Percentiles rank a stretch among this genome's conserved stretches.
These are phyloP conservation scores for Lepiota subincarnata DNA, from an alignment of 768 basidiomycete species.

Conservation along the genomic window DNA sequence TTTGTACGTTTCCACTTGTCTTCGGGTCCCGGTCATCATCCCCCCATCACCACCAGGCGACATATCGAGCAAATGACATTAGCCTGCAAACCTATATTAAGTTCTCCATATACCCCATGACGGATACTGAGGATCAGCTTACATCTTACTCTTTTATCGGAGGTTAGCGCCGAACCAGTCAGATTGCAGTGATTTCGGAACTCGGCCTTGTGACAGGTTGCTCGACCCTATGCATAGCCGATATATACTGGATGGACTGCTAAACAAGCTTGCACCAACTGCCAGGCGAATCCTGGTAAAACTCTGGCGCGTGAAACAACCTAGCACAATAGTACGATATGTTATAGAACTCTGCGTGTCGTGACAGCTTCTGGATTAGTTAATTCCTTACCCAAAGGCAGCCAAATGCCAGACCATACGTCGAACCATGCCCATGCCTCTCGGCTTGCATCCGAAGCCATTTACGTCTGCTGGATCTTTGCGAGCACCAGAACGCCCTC, in stretches of 20 bases:
- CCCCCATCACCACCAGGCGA: no score
- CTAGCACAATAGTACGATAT: constrained; percentile 31
- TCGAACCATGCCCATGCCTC: neutral
- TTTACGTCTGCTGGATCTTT: constrained; percentile 39
- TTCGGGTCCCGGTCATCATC: no score
- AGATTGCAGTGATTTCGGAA: no score
- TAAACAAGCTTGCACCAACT: constrained; percentile 22
- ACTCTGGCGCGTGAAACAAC: constrained; percentile 20
- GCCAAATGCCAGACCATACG: neutral
- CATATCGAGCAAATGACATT: no score
- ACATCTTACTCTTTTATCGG: no score
- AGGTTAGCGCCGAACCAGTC: no score
- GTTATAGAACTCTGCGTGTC: constrained; percentile 2
- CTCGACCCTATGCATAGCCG: no score
- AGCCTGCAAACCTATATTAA: no score
- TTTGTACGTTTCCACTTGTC: no score
- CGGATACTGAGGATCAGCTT: no score
- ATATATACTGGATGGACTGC: constrained; percentile 24
- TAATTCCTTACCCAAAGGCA: neutral
- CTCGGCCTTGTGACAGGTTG: no score
- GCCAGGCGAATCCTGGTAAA: constrained; percentile 22
- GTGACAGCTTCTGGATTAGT: constrained; percentile 5
- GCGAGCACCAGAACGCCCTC: constrained; percentile 21
- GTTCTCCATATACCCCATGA: no score
- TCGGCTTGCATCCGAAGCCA: constrained; percentile 26